These are phyloP conservation scores for Botrytis galanthina DNA, from an alignment of 2,329 filamentous ascomycete genomes.

Conservation along the genomic window DNA sequence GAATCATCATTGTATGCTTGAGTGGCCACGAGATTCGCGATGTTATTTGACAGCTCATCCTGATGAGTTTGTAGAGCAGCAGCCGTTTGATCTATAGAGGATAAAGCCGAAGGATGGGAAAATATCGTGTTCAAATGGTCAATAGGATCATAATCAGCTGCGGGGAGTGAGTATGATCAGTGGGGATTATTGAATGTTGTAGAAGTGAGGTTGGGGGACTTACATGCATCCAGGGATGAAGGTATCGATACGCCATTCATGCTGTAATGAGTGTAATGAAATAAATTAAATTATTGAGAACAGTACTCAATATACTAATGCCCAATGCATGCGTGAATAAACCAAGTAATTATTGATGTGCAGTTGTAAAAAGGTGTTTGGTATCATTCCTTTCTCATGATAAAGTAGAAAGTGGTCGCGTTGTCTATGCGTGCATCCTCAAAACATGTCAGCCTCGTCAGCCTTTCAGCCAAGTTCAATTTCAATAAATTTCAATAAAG, in stretches of 20 bases:
- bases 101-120: slow-evolving; percentile 80
- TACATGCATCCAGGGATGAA: slow-evolving; percentile 39
- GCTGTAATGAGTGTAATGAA: slow-evolving; percentile 5
- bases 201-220: slow-evolving; percentile 20
- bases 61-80: slow-evolving; percentile 70
- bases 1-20: slow-evolving; percentile 85
- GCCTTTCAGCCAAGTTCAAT: background rate
- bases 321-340: background rate
- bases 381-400: background rate
- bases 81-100: slow-evolving; percentile 73
- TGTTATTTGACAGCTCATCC: slow-evolving; percentile 77
- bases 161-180: slow-evolving; percentile 22
- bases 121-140: slow-evolving; percentile 93
- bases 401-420: background rate
- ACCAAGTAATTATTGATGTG: slow-evolving; percentile 7
- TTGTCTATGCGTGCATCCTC: background rate
- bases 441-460: slow-evolving; percentile 10
- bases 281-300: slow-evolving; percentile 3
- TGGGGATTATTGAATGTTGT: slow-evolving; percentile 17
- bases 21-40: slow-evolving; percentile 65
- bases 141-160: slow-evolving; percentile 87
- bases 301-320: background rate
- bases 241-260: slow-evolving; percentile 37
- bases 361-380: background rate
- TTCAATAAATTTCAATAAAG: background rate